Base-by-base conservation (phyloP, 2,329 filamentous ascomycete genomes). In the Fusarium irregulare region DNA sequence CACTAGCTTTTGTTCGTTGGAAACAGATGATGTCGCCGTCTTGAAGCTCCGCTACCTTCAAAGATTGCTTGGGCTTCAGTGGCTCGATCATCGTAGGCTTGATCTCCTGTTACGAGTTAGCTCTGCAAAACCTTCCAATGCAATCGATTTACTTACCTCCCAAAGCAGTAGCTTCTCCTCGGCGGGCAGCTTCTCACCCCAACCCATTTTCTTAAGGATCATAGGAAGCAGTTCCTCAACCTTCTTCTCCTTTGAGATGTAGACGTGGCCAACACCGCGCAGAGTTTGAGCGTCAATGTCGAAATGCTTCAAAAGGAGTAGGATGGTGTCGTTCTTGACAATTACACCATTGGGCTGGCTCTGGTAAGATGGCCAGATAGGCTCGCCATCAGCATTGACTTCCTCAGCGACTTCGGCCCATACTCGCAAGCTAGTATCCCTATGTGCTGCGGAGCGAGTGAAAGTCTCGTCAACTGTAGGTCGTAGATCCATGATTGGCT, bases 21-120 rank as follows among this genome's bases (percentile, higher is more conserved):
- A 98, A 98, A 77, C 94, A 97, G 60, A 99, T 89, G 72, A 99
- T 97, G 77, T 99, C 96, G 50, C 96, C 96, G 75, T 99, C 95
- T 78, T 98, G 95, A 25, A 99, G 92, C 79, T 99, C 97, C 3
- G 96, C 96, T 64, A 93, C 90, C 71, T 94, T 92, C 64, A 99
- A 86, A 0, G 94, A 93, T 76, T 93, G 90, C 82, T 97, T 98
- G 0, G 91, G 88, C 81, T 98, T 98, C 84, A 99, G 91, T 9
- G 88, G 87, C 77, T 99, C 97, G 72, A 99, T 97, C 94, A 98
- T 98, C 64, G 90, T 93, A 54, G 94, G 94, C 81, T 98, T 99
- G 81, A 99, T 98, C 83, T 99, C 96, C 86, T 88, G 34, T 46
- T 27, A 53, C 40, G 21, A 37, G 40, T 71, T 73, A 64, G 60